A percentile compares a stretch with the other conserved stretches of the same genome.
Conservation (phyloP, 305 asterid genomes). For the Coffea humblotiana region DNA sequence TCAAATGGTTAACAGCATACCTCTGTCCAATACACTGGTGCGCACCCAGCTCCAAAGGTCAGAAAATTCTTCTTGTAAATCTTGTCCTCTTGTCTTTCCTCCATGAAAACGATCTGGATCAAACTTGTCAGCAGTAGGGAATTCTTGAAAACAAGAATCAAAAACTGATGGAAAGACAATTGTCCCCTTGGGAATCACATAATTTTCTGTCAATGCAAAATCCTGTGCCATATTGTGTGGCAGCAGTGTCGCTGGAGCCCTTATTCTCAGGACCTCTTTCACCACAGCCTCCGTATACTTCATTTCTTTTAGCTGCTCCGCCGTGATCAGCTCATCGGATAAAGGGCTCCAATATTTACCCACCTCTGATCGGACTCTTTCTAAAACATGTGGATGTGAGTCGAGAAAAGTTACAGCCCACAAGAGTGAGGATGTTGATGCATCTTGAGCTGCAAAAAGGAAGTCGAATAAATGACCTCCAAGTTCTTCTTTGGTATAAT, state of each 20-base stretch:
- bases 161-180: background rate
- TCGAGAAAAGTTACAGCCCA: background rate
- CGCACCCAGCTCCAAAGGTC: background rate
- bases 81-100: background rate
- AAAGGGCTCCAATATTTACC: background rate
- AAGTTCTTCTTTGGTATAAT: background rate
- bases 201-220: background rate
- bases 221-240: background rate
- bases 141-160: background rate
- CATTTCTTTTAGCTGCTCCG: background rate
- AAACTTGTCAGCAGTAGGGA: background rate
- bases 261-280: background rate
- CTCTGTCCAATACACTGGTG: background rate
- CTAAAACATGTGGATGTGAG: background rate
- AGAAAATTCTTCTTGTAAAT: background rate
- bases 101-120: constrained; percentile 1
- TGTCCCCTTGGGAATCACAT: background rate
- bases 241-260: background rate
- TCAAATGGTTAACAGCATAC: background rate
- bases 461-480: background rate
- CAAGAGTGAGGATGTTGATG: background rate
- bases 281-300: background rate
- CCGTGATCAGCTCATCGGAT: background rate
- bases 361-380: background rate
- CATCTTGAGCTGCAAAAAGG: constrained; percentile 1